phyloP scores from a whole-genome alignment of 257 asterid genomes.

The Capsicum pubescens region DNA sequence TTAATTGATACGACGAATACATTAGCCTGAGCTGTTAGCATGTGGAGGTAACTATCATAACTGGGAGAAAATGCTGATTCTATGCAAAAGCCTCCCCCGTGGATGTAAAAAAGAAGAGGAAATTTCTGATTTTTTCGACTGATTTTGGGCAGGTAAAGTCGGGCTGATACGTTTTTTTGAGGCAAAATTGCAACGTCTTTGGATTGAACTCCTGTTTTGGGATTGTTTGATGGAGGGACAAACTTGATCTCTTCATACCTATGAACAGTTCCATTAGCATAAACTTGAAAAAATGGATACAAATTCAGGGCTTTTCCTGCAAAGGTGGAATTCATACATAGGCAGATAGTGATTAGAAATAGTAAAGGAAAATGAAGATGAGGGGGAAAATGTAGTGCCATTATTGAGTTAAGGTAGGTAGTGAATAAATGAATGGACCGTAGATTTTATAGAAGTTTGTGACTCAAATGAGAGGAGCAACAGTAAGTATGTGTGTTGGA shows the following conservation, averaged over 20 bases:
- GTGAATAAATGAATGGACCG: background rate
- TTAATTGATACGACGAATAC: slow-evolving; percentile 63
- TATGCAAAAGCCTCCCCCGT: slow-evolving; percentile 76
- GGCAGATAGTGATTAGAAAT: background rate
- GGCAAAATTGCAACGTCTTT: slow-evolving; percentile 61
- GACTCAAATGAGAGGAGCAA: background rate
- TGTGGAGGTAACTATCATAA: slow-evolving; percentile 51
- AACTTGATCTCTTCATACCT: slow-evolving; percentile 31
- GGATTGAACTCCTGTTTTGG: slow-evolving; percentile 50
- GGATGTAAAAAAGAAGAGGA: slow-evolving; percentile 71
- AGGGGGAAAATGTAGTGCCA: background rate
- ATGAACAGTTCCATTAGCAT: slow-evolving; percentile 55
- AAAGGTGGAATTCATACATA: background rate
- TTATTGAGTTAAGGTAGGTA: background rate
- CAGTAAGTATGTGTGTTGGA: background rate
- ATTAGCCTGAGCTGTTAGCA: slow-evolving; percentile 52
- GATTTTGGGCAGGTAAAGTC: slow-evolving; percentile 64
- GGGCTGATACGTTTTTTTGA: slow-evolving; percentile 45
- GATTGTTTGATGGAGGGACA: slow-evolving; percentile 60
- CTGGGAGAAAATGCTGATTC: slow-evolving; percentile 63
- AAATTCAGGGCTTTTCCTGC: background rate
- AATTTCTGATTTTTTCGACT: slow-evolving; percentile 38
- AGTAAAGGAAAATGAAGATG: background rate
- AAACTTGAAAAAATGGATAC: background rate
- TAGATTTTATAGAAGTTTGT: background rate